Evolutionary conservation across 345 rosid species (phyloP), one percentile per base, ranked within the genome.

Genomic region (Eucalyptus victrix): DNA sequence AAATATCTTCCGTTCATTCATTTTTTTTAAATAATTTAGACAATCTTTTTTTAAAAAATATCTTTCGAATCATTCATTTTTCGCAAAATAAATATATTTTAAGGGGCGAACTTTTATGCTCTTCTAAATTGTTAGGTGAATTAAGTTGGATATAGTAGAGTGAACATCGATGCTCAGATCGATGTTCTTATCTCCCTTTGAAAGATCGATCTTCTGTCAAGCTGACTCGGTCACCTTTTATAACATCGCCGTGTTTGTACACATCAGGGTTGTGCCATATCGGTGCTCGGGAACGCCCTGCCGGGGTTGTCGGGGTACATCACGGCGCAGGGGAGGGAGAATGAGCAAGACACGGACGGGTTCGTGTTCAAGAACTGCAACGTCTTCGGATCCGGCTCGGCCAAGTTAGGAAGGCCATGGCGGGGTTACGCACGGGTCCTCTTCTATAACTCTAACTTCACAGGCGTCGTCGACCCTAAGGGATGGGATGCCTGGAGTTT

Each of bases 321-420:
- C 37, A 93, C 97, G 88, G 97, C 96, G 30, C 97, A 96, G 45
- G 95, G 94, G 88, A 93, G 98, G 90, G 44, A 16, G 1, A 86
- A 62, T 44, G 92, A 92, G 28, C 34, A 45, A 7, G 97, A 94
- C 10, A 10, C 91, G 17, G 91, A 88, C 30, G 96, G 95, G 60
- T 95, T 96, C 87, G 94, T 96, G 54, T 96, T 96, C 94, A 95
- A 91, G 91, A 49, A 87, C 44, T 94, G 96, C 90, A 62, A 45
- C 8, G 93, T 96, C 5, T 53, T 49, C 54, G 97, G 96, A 6
- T 69, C 1, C 26, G 95, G 95, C 10, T 34, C 88, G 17, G n/a
- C 94, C 17, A 89, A 40, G 15, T 34, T 96, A 34, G 97, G 96
- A 6, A 94, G 97, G 89, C 94, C 97, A 6, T 95, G 97, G 97